Percentiles rank a stretch among this genome's conserved stretches.
These are phyloP conservation scores for Fonsecaea erecta DNA, from an alignment of 2,329 filamentous ascomycete genomes.

Conservation along the genomic window DNA sequence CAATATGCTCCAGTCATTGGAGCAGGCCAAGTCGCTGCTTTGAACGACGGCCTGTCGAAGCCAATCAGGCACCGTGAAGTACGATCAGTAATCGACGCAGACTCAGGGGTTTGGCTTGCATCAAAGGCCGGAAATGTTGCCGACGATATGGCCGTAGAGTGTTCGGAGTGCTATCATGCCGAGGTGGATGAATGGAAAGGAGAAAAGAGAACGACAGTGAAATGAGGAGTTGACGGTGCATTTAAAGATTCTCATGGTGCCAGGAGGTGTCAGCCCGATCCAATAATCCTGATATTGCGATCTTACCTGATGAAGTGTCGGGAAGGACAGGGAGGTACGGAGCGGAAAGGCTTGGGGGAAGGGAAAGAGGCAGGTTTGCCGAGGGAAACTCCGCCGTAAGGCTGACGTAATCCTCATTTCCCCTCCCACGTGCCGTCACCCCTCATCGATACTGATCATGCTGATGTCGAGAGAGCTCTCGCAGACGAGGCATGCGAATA, in stretches of 20 bases:
- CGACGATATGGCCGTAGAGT: not conserved
- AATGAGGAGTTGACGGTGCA: not conserved
- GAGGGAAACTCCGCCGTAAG: not conserved
- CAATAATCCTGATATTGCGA: not conserved
- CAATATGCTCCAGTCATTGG: conserved; percentile 13
- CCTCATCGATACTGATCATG: not conserved
- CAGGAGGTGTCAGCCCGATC: conserved; percentile 2
- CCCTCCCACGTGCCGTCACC: not conserved
- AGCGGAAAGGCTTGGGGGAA: not conserved
- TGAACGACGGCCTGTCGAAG: not conserved
- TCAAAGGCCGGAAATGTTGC: conserved; percentile 13
- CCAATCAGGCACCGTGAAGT: conserved; percentile 10
- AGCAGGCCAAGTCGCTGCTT: conserved; percentile 5
- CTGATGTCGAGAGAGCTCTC: not conserved
- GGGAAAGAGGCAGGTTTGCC: not conserved
- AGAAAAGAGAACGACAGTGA: not conserved
- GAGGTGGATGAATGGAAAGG: not conserved
- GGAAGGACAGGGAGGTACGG: not conserved
- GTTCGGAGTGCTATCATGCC: not conserved
- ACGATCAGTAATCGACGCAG: conserved; percentile 25
- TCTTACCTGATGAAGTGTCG: not conserved
- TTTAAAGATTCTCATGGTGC: conserved; percentile 3
- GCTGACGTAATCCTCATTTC: not conserved
- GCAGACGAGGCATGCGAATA: not conserved
- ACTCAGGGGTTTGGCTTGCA: not conserved